These are phyloP conservation scores for Tritrichomonas musculus DNA, from an alignment of 208 protist genomes.

Conservation along the genomic window DNA sequence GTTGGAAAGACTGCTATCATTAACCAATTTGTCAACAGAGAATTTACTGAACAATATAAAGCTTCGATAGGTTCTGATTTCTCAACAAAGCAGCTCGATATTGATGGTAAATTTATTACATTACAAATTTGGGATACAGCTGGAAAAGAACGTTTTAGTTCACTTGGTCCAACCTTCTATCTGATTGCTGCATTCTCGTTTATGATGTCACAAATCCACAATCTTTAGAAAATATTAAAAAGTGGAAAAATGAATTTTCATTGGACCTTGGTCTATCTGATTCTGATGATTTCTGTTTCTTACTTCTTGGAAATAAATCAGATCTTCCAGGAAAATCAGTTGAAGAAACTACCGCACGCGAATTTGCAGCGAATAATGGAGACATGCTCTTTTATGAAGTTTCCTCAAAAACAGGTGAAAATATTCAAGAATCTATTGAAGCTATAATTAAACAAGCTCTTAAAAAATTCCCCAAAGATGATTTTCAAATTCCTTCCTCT, in stretches of 20 bases:
- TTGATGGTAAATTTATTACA: slow-evolving; percentile 45
- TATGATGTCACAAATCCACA: slow-evolving; percentile 52
- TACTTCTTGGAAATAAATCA: slow-evolving; percentile 55
- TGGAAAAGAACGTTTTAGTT: slow-evolving; percentile 56
- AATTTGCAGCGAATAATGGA: neutral
- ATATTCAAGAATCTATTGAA: neutral
- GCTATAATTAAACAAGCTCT: neutral
- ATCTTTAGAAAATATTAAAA: slow-evolving; percentile 48
- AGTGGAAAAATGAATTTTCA: slow-evolving; percentile 51
- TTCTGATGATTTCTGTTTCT: slow-evolving; percentile 48
- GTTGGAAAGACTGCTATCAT: slow-evolving; percentile 49
- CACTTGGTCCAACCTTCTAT: slow-evolving; percentile 52
- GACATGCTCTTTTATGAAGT: neutral
- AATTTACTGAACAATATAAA: slow-evolving; percentile 47
- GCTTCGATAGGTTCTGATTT: slow-evolving; percentile 62
- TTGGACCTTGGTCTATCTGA: slow-evolving; percentile 22
- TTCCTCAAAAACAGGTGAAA: neutral
- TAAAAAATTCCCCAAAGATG: too few relatives aligned
- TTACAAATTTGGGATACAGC: slow-evolving; percentile 41
- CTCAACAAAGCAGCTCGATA: slow-evolving; percentile 50
- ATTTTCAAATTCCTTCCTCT: too few relatives aligned
- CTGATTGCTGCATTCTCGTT: slow-evolving; percentile 52
- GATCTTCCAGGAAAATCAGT: slow-evolving; percentile 40
- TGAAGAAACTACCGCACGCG: neutral
- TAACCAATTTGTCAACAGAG: slow-evolving; percentile 44